Base-by-base conservation (phyloP, 2,329 filamentous ascomycete species). In the Aureobasidium musti region DNA sequence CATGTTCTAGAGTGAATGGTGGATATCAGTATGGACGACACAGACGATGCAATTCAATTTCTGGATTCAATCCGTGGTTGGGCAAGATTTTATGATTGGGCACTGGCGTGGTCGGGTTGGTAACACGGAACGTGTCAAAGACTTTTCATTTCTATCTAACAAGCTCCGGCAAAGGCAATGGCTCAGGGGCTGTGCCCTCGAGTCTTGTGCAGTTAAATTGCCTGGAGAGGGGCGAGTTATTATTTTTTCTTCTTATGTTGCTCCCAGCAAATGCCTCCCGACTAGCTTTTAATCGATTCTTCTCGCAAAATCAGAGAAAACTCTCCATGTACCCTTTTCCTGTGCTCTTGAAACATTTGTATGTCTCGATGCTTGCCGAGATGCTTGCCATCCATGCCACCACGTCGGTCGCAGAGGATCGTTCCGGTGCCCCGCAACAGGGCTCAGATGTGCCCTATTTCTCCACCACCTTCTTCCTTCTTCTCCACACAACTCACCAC, bases 1-100 rank as follows among this genome's bases (percentile, higher is more conserved):
- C 79, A 78, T 86, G 75, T 85, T 84, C 74, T 89, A 72, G 65
- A 82, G 37, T 21, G 49, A 30, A 30, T 7, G 59, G 43, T 50
- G 57, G 33, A 41, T 3, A 26, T 49, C 7, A 14, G 35, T 28
- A 52, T 28, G 43, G 21, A 13, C 17, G 21, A 63, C n/a, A 63
- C 59, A 52, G 45, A 63, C 28, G 33, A 63, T n/a, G 59, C 43
- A 52, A 28, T 23, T 52, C 39, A 11, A 23, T 52, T 59, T 41
- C 43, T 63, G 59, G 59, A 52, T 63, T 56, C 53, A 39, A 35
- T 49, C 8, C n/a, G 21, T 52, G 59, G 59, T 63, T 52, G 59
- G 59, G 41, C 33, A 49, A 39, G 59, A 35, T 11, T 39, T 63
- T 54, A 64, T 64, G 61, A 64, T 64, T 54, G 49, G 47, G 35